phyloP scores from a whole-genome alignment of 768 basidiomycete genomes.

The Rhodocollybia butyracea region DNA sequence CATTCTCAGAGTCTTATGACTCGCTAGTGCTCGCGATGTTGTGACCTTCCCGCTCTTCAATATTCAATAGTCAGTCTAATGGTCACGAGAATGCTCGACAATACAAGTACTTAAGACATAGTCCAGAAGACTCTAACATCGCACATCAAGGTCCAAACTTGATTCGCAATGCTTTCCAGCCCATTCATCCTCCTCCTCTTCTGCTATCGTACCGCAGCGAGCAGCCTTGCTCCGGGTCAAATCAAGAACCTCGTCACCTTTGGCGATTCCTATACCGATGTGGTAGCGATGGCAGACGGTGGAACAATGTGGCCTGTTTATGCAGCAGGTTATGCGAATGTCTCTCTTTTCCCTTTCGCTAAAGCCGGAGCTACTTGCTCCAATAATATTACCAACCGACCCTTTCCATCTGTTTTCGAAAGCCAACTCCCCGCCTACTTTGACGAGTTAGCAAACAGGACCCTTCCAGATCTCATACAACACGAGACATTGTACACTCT shows the following conservation, averaged over 20 bases:
- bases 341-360: conserved; percentile 52
- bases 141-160: too few species aligned
- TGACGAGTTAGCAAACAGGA: conserved; percentile 36
- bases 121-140: too few species aligned
- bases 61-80: not conserved
- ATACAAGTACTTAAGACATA: too few species aligned
- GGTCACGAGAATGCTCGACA: too few species aligned
- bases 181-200: not conserved
- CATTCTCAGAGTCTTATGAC: not conserved
- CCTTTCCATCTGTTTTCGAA: conserved; percentile 58
- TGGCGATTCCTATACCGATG: conserved; percentile 48
- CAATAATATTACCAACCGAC: conserved; percentile 54
- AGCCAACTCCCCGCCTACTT: conserved; percentile 55
- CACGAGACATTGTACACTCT: conserved; percentile 57
- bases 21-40: not conserved
- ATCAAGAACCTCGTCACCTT: conserved; percentile 46
- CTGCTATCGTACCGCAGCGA: not conserved
- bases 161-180: not conserved
- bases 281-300: conserved; percentile 20
- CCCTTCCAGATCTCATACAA: conserved; percentile 30
- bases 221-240: conserved; percentile 16
- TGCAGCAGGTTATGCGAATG: conserved; percentile 36
- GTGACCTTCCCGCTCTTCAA: not conserved
- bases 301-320: conserved; percentile 43
- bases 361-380: conserved; percentile 64